Percentiles rank a stretch among this genome's conserved stretches.
phyloP scores from a whole-genome alignment of 805 yeast genomes.

The Spathaspora girioi region DNA sequence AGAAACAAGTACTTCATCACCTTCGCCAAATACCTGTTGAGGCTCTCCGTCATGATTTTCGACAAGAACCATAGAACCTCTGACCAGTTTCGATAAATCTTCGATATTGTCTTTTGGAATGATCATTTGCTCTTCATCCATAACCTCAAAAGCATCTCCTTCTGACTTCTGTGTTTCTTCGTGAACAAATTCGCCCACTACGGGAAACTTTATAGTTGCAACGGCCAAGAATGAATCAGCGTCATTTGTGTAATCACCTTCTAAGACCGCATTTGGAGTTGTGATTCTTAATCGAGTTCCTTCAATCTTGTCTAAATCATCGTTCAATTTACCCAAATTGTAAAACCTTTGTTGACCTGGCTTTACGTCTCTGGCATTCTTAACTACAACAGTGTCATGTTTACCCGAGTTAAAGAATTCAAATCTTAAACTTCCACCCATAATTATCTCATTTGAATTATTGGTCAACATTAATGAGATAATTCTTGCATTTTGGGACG shows the following conservation, averaged over 20 bases:
- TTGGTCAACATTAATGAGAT: conserved; percentile 23
- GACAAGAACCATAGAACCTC: neutral
- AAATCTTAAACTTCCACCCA: conserved; percentile 27
- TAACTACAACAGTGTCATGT: conserved; percentile 16
- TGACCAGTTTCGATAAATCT: neutral
- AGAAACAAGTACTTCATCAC: conserved; percentile 14
- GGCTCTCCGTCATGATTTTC: neutral
- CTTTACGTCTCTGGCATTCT: conserved; percentile 20
- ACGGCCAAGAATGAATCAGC: conserved; percentile 4
- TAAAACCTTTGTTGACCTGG: conserved; percentile 24
- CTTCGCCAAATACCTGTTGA: neutral
- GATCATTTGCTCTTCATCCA: neutral
- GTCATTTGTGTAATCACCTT: conserved; percentile 5
- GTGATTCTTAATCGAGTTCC: conserved; percentile 18
- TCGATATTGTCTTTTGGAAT: neutral
- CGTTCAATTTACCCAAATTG: conserved; percentile 19
- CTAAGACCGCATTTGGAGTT: conserved; percentile 12
- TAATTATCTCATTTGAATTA: conserved; percentile 16
- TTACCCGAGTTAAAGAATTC: conserved; percentile 14
- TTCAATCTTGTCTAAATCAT: conserved; percentile 11
- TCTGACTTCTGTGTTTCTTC: neutral
- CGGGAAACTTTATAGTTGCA: neutral
- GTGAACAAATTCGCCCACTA: neutral
- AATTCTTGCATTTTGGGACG: conserved; percentile 14
- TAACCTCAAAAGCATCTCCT: neutral